Evolutionary conservation across 345 rosid species (phyloP).

Genomic region (Citrus hindsii): DNA sequence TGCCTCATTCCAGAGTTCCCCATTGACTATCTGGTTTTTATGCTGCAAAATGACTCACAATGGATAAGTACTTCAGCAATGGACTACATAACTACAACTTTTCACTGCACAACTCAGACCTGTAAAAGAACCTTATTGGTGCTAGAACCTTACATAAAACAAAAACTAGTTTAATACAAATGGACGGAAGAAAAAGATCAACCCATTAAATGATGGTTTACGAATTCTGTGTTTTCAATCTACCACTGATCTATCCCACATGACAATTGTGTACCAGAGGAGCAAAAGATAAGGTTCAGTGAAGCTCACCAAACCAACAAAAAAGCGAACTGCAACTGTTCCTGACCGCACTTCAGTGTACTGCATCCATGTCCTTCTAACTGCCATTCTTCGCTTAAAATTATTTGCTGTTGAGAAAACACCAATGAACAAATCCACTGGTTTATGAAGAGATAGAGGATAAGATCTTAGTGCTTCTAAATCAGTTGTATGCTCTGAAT

Average conservation of each 20-base stretch:
- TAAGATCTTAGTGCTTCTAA: slow-evolving; percentile 62
- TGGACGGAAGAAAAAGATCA: not conserved
- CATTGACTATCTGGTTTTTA: slow-evolving; percentile 82
- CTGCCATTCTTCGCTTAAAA: slow-evolving; percentile 94
- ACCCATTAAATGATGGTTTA: not conserved
- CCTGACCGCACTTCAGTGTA: slow-evolving; percentile 75
- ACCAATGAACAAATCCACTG: slow-evolving; percentile 80
- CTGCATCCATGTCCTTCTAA: slow-evolving; percentile 99
- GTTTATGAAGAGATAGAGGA: slow-evolving; percentile 48
- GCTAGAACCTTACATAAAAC: not conserved
- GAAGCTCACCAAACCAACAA: slow-evolving; percentile 91
- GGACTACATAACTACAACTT: not conserved
- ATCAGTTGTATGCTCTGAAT: slow-evolving; percentile 69
- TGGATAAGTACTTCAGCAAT: slow-evolving; percentile 17
- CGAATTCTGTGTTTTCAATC: not conserved
- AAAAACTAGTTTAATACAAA: not conserved
- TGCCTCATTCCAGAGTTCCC: slow-evolving; percentile 95
- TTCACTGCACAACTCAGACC: not conserved
- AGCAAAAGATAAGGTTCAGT: not conserved
- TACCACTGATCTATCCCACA: not conserved
- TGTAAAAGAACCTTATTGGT: not conserved
- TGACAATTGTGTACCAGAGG: not conserved
- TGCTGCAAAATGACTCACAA: slow-evolving; percentile 57
- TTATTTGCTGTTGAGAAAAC: slow-evolving; percentile 96
- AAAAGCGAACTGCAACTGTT: slow-evolving; percentile 83